Base-by-base conservation (phyloP, 2,329 filamentous ascomycete genomes). In the Sporothrix sp. region DNA sequence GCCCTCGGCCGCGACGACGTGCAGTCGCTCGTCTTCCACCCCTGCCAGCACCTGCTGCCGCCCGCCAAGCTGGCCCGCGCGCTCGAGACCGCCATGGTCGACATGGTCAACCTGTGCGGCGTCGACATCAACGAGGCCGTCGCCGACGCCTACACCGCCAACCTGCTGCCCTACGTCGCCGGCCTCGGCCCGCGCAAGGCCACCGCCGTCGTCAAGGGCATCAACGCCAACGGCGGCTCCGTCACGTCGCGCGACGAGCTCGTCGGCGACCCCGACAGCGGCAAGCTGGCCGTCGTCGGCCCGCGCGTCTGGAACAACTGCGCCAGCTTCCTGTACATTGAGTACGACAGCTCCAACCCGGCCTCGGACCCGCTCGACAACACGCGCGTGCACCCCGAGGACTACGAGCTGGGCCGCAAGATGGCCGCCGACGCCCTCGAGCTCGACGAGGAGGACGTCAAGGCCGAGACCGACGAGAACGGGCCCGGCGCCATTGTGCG, bases 381-480 rank as follows among this genome's bases (percentile, higher is more conserved):
- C 63, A 98, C 93, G 42, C 86, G 93, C 71, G 89, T 98, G 16
- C 93, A 98, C 62, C 93, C 93, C 1, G 93, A 98, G 71, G 93
- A 98, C 64, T 98, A 98, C 66, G 93, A 98, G 59, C 83, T 98
- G 55, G 93, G 89, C 44, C 87, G 91, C 59, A 98, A 98, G 70
- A 97, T 98, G 84, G 93, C 93, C 18, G 93, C 93, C 3, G 93
- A 98, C 72, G 93, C 93, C 14, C 74, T 98, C 43, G 91, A 96
- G 64, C 76, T 98, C 58, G 93, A 98, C 59, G 93, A 98, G 68
- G 93, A 98, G 70, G 93, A 98, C 61, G 88, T 98, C 63, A 94
- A 95, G 67, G 88, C 86, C 1, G 90, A 97, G 68, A 85, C 85
- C 5, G 87, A 95, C 57, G 88, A 96, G 62, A 87, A 89, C 56